These are phyloP conservation scores for Paramecium biaurelia DNA, from an alignment of 73 alveolate species.

Conservation along the genomic window DNA sequence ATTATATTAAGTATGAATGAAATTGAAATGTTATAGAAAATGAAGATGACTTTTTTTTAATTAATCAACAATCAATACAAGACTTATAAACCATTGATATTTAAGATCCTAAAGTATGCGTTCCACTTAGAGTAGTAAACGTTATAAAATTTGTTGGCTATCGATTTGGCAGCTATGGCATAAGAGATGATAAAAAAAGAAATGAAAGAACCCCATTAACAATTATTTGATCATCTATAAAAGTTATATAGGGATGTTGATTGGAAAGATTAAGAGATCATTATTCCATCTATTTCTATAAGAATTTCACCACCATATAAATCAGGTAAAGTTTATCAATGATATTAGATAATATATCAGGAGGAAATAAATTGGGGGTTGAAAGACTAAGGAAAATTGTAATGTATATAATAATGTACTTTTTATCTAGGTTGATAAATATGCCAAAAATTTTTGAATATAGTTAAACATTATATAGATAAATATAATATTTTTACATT, in stretches of 20 bases:
- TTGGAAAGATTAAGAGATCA: slow-evolving; percentile 29
- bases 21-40: not conserved
- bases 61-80: slow-evolving; percentile 7
- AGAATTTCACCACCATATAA: slow-evolving; percentile 23
- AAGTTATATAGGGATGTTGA: slow-evolving; percentile 29
- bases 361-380: slow-evolving; percentile 11
- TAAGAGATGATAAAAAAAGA: not conserved
- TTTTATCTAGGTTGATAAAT: slow-evolving; percentile 8
- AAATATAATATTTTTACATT: not conserved
- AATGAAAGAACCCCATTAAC: slow-evolving; percentile 45
- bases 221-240: slow-evolving; percentile 32
- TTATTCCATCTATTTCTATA: slow-evolving; percentile 6
- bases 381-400: slow-evolving; percentile 38
- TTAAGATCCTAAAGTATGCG: slow-evolving; percentile 25
- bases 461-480: not conserved
- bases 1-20: not conserved
- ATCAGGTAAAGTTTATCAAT: not conserved
- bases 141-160: not conserved
- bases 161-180: slow-evolving; percentile 20
- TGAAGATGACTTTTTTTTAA: not conserved
- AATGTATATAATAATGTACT: not conserved
- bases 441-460: slow-evolving; percentile 9
- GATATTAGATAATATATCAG: not conserved
- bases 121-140: not conserved
- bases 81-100: not conserved